These are phyloP conservation scores for Picea sitchensis DNA, from an alignment of 75 land plant genomes.

Conservation along the genomic window DNA sequence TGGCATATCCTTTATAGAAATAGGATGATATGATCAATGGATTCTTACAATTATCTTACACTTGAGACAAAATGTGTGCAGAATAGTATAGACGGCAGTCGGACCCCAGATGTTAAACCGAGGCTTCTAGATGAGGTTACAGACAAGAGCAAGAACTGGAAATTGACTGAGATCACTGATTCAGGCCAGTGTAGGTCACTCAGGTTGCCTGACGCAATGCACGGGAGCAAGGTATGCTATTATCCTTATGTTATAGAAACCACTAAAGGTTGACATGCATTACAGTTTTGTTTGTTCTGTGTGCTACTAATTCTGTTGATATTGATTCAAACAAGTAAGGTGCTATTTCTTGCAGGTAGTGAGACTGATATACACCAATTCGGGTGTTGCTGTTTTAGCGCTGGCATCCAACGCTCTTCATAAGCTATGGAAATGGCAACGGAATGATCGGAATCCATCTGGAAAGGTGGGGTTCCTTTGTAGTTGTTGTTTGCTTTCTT, in stretches of 20 bases:
- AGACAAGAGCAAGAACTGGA: constrained; percentile 69
- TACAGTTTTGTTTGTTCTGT: background rate
- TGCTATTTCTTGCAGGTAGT: constrained; percentile 20
- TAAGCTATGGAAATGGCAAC: constrained; percentile 74
- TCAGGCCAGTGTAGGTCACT: constrained; percentile 45
- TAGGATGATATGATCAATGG: too few species aligned
- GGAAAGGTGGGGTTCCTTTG: constrained; percentile 28
- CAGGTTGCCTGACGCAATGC: constrained; percentile 48
- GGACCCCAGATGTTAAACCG: constrained; percentile 69
- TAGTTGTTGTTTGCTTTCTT: too few species aligned
- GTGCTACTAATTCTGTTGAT: background rate
- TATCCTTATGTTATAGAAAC: background rate
- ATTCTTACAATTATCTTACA: background rate
- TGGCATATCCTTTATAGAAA: too few species aligned
- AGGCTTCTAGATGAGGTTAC: constrained; percentile 51
- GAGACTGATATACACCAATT: constrained; percentile 68
- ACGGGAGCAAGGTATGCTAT: constrained; percentile 43
- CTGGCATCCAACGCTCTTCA: constrained; percentile 63
- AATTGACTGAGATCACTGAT: constrained; percentile 60
- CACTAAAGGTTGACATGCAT: background rate
- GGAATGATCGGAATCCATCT: constrained; percentile 46
- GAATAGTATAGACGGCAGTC: constrained; percentile 50
- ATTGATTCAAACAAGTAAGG: constrained; percentile 1
- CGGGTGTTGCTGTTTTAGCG: constrained; percentile 63
- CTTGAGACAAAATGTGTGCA: constrained; percentile 19